phyloP scores from a whole-genome alignment of 192 early-diverging fungal genomes.

The Coemansia sp. region DNA sequence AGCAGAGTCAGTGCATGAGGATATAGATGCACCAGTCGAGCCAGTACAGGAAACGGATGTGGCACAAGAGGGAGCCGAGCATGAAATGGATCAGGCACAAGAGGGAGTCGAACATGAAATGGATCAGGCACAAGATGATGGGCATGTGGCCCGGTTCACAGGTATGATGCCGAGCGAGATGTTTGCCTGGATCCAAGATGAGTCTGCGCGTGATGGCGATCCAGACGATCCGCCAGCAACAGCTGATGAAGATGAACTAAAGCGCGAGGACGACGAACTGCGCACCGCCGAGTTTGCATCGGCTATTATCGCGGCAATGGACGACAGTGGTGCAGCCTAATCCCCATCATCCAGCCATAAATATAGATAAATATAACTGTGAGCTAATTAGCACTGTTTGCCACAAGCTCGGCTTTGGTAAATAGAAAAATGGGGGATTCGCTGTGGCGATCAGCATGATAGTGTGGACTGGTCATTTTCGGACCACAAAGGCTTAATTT shows the following conservation, averaged over 20 bases:
- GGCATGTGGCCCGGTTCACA: slow-evolving; percentile 16
- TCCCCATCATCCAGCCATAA: no score
- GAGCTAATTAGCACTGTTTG: no score
- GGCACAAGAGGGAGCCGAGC: no score
- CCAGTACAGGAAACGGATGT: no score
- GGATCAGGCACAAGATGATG: not conserved
- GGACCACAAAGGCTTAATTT: slow-evolving; percentile 29
- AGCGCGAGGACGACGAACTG: slow-evolving; percentile 18
- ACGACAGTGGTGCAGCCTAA: not conserved
- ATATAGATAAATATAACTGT: no score
- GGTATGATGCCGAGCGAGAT: slow-evolving; percentile 44
- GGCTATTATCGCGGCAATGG: slow-evolving; percentile 35
- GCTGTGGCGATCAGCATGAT: not conserved
- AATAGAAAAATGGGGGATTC: not conserved
- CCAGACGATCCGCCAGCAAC: slow-evolving; percentile 3
- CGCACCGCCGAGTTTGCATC: slow-evolving; percentile 40
- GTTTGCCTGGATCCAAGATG: slow-evolving; percentile 20
- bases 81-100: not conserved
- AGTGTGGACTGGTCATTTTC: slow-evolving; percentile 39
- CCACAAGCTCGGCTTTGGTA: no score
- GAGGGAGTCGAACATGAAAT: not conserved
- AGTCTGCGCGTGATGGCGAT: slow-evolving; percentile 14
- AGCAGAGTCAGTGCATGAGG: no score
- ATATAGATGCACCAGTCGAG: no score
- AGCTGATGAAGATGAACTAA: slow-evolving; percentile 6